Base-by-base conservation (phyloP, 768 basidiomycete species). In the Macrolepiota dolichaula region DNA sequence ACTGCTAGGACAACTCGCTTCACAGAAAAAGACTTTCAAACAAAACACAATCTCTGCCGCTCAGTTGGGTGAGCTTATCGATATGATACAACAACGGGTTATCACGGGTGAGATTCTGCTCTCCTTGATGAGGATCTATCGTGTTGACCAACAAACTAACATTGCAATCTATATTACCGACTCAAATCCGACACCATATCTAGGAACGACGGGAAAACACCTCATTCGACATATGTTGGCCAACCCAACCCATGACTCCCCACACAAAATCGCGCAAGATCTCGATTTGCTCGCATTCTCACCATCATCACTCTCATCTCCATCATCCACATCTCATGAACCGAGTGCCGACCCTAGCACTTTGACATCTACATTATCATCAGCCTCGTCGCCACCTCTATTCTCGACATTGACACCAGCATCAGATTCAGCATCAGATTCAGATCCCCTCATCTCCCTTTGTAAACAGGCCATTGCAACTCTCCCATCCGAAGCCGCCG, bases 171-270 rank as follows among this genome's bases (percentile, higher is more conserved):
- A 27, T 24, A 12, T 25, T n/a, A 24, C 3, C 17, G 25, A 19
- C 17, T 19, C 37, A 49, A 24, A 25, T 27, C 47, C 25, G 55
- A 58, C 52, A 19, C 24, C 29, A 11, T 37, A 27, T 54, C 35
- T 69, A 92, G 93, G 88, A 3, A 89, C 89, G 13, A 87, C 91
- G 10, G 95, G 87, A 3, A 94, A 92, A 72, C 71, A 80, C 1
- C 77, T 96, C 27, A 76, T 97, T n/a, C 83, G 85, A 5, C 79
- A 90, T 61, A 83, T 93, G 73, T 80, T 95, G 44, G 70, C 74
- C 42, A 73, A 79, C 58, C 70, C 79, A 1, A 74, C 77, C 13
- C 61, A 72, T 37, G 72, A 78, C 2, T 69, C 72, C 2, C 66
- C 77, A 17, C 70, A 64, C 40, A 62, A 75, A 47, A 70, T 90